Percentiles rank a stretch among this genome's conserved stretches.
phyloP scores from a whole-genome alignment of 805 yeast genomes.

The Yamadazyma paraphyllophila region DNA sequence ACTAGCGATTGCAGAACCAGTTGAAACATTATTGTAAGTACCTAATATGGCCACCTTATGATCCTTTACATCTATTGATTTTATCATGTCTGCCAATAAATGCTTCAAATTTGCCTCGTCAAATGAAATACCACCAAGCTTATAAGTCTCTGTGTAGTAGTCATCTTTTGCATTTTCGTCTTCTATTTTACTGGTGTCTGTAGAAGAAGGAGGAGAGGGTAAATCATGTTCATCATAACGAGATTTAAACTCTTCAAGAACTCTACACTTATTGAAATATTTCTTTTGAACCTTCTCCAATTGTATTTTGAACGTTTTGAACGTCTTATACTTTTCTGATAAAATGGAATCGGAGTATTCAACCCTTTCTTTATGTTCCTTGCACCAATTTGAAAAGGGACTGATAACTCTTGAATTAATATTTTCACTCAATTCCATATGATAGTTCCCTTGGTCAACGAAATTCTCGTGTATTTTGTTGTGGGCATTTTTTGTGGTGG shows the following conservation, averaged over 20 bases:
- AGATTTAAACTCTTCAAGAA: conserved; percentile 62
- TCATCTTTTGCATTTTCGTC: conserved; percentile 24
- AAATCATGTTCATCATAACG: conserved; percentile 46
- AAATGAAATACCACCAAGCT: conserved; percentile 32
- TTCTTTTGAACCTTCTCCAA: conserved; percentile 61
- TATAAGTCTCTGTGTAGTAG: conserved; percentile 18
- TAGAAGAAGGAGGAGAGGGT: background rate
- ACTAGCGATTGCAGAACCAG: conserved; percentile 59
- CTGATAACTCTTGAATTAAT: conserved; percentile 58
- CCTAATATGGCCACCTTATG: conserved; percentile 70
- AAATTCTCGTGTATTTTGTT: conserved; percentile 55
- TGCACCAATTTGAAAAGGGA: conserved; percentile 76
- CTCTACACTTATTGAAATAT: conserved; percentile 75
- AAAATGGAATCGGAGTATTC: conserved; percentile 58
- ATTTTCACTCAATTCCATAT: conserved; percentile 58
- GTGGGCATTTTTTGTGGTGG: conserved; percentile 62
- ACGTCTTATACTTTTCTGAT: conserved; percentile 49
- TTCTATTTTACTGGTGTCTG: conserved; percentile 5
- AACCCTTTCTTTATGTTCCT: conserved; percentile 66
- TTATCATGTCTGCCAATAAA: conserved; percentile 33
- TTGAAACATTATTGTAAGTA: conserved; percentile 57
- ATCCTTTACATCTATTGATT: conserved; percentile 48
- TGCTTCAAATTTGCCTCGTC: conserved; percentile 29
- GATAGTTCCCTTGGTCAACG: conserved; percentile 56
- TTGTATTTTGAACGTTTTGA: conserved; percentile 43